phyloP scores from a whole-genome alignment of 2,329 filamentous ascomycete genomes.

The Trichophyton mentagrophytes region DNA sequence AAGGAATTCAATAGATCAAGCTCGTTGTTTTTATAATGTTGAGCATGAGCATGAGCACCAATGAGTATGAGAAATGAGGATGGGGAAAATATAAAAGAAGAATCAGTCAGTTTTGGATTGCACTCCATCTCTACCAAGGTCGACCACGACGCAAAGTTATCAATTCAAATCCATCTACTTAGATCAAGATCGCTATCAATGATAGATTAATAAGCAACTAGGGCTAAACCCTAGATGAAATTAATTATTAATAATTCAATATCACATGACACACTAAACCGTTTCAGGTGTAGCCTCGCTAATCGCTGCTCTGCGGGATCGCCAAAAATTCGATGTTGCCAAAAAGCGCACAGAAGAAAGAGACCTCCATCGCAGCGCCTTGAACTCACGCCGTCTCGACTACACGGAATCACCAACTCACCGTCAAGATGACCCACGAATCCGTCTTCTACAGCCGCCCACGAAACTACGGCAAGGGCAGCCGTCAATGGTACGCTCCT shows the following conservation, averaged over 20 bases:
- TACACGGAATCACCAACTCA: background rate
- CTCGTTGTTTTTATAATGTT: background rate
- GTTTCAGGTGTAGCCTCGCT: background rate
- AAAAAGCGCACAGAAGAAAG: background rate
- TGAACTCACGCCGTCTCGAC: background rate
- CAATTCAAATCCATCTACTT: background rate
- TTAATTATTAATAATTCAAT: background rate
- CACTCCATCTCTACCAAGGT: background rate
- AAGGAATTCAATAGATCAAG: slow-evolving; percentile 1
- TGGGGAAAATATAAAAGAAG: background rate
- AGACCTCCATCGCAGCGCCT: background rate
- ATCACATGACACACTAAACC: background rate
- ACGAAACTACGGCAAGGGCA: slow-evolving; percentile 92
- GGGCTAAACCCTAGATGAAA: background rate
- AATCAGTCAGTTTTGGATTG: background rate
- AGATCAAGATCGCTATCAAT: background rate
- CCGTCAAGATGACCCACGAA: slow-evolving; percentile 66
- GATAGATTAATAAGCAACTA: background rate
- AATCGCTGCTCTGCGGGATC: background rate
- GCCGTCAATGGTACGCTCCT: slow-evolving; percentile 68
- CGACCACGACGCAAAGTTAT: no score
- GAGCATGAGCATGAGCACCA: background rate
- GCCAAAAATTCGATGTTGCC: background rate
- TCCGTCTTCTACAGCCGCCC: slow-evolving; percentile 99
- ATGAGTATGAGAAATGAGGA: background rate